phyloP scores from a whole-genome alignment of 805 yeast genomes.

The Hanseniaspora lindneri region DNA sequence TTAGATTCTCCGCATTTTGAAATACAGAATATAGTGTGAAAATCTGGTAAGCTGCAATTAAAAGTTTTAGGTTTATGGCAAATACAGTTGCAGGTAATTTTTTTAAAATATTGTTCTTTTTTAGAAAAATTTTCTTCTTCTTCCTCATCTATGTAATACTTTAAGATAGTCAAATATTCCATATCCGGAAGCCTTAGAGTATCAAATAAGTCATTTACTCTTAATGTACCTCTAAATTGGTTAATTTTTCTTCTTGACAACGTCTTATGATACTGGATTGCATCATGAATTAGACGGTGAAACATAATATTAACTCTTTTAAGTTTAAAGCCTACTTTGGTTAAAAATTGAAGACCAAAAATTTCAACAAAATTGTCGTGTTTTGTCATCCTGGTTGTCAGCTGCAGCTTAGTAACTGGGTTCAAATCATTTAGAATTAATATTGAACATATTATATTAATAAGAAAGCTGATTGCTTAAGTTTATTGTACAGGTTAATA shows the following conservation, averaged over 20 bases:
- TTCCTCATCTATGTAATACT: background rate
- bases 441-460: no score
- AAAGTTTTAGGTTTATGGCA: background rate
- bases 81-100: background rate
- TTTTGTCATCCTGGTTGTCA: background rate
- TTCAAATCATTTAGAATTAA: no score
- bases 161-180: background rate
- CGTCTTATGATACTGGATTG: constrained; percentile 2
- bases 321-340: background rate
- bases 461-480: no score
- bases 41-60: background rate
- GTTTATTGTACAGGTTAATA: no score
- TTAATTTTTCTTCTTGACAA: constrained; percentile 4
- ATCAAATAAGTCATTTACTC: constrained; percentile 3
- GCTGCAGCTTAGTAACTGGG: background rate
- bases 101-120: background rate
- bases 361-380: background rate
- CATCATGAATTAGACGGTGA: constrained; percentile 1
- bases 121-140: background rate
- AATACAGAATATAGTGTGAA: constrained; percentile 1
- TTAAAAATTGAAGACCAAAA: background rate
- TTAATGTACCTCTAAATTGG: constrained; percentile 1
- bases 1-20: background rate
- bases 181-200: background rate
- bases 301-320: background rate